A percentile compares a stretch with the other conserved stretches of the same genome.
These are phyloP conservation scores for Akanthomyces lecanii DNA, from an alignment of 2,329 filamentous ascomycete species.

Conservation along the genomic window DNA sequence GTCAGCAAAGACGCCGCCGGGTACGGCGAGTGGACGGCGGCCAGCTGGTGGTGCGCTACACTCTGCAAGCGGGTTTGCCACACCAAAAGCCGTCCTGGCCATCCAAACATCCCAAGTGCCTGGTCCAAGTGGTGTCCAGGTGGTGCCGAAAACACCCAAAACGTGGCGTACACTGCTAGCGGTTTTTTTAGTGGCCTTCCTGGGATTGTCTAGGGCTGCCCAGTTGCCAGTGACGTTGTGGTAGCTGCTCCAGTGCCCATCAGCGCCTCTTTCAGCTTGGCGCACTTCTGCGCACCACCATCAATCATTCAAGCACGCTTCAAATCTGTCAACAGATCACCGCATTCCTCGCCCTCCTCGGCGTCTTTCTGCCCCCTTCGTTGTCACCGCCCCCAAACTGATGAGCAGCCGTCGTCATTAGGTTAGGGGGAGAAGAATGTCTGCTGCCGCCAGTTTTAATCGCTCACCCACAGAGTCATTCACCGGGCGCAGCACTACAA, in stretches of 20 bases:
- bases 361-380: too few species aligned
- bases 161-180: too few species aligned
- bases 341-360: neutral
- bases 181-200: neutral
- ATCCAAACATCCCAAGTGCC: too few species aligned
- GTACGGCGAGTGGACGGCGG: too few species aligned
- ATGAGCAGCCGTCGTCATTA: neutral
- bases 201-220: neutral
- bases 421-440: too few species aligned
- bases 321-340: slow-evolving; percentile 4
- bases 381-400: neutral
- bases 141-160: too few species aligned
- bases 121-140: too few species aligned
- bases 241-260: slow-evolving; percentile 1
- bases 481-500: too few species aligned
- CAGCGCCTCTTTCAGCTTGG: slow-evolving; percentile 2
- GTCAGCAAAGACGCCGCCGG: too few species aligned
- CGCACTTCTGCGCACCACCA: neutral
- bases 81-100: too few species aligned
- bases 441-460: neutral
- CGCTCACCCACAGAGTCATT: neutral
- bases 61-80: too few species aligned
- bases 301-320: slow-evolving; percentile 26
- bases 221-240: neutral
- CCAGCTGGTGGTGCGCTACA: too few species aligned